Percentiles rank a stretch among this genome's conserved stretches.
These are phyloP conservation scores for Lodderomyces theae DNA, from an alignment of 1,139 yeast species.

Conservation along the genomic window DNA sequence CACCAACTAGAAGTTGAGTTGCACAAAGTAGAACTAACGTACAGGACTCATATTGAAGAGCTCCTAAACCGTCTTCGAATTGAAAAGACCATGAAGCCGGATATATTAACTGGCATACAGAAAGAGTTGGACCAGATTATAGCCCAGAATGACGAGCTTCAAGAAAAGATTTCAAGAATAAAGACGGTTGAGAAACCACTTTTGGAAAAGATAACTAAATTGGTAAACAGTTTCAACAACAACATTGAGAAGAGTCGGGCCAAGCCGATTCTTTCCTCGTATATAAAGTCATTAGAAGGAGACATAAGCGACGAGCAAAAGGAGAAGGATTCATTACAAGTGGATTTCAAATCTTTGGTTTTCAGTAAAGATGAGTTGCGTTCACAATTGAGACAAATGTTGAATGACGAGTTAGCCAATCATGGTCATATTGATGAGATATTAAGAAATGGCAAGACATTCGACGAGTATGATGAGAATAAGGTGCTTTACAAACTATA, in stretches of 20 bases:
- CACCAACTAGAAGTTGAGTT: conserved; percentile 26
- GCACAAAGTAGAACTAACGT: conserved; percentile 26
- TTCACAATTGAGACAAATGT: conserved; percentile 19
- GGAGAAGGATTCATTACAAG: conserved; percentile 8
- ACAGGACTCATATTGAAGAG: conserved; percentile 25
- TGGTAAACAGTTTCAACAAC: conserved; percentile 26
- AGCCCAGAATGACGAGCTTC: conserved; percentile 18
- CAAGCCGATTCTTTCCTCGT: conserved; percentile 7
- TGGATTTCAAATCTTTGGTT: conserved; percentile 21
- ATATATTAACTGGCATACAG: conserved; percentile 17
- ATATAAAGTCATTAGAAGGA: background rate
- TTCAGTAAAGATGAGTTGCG: conserved; percentile 16
- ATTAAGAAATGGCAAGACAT: conserved; percentile 6
- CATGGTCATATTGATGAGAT: conserved; percentile 6
- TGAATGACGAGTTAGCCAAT: conserved; percentile 19
- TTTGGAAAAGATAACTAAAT: conserved; percentile 31
- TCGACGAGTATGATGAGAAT: conserved; percentile 20
- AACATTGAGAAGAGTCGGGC: conserved; percentile 15
- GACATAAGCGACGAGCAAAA: conserved; percentile 3
- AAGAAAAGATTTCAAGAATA: conserved; percentile 26
- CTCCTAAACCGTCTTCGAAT: conserved; percentile 20
- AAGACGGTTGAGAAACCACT: conserved; percentile 35
- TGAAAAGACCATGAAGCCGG: conserved; percentile 12
- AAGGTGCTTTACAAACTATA: conserved; percentile 13
- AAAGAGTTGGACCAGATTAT: conserved; percentile 21